A percentile compares a stretch with the other conserved stretches of the same genome.
Conservation (phyloP, 2,329 filamentous ascomycete species). For the Aspergillus nomiae region DNA sequence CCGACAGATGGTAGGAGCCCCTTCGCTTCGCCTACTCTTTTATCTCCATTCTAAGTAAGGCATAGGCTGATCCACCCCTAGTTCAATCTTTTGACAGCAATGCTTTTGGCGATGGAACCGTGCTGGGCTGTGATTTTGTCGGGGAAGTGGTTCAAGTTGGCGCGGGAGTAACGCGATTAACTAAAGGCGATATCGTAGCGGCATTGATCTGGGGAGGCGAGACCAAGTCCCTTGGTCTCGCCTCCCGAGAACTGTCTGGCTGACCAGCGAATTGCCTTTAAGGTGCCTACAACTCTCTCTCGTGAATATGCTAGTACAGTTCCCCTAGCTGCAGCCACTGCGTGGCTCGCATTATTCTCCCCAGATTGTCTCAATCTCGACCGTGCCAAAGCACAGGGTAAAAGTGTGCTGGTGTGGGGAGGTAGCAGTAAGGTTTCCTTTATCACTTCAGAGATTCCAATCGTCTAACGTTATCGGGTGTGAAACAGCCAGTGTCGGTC, state of each 20-base stretch:
- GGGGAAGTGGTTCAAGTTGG: slow-evolving; percentile 37
- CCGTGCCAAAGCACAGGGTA: slow-evolving; percentile 8
- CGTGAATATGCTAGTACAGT: slow-evolving; percentile 40
- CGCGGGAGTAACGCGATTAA: slow-evolving; percentile 27
- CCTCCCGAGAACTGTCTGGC: slow-evolving; percentile 44
- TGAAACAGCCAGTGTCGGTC: slow-evolving; percentile 39
- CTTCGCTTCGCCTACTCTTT: neutral
- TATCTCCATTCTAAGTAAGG: neutral
- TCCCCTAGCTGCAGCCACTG: slow-evolving; percentile 43
- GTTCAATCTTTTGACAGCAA: slow-evolving; percentile 40
- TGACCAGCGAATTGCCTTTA: slow-evolving; percentile 46
- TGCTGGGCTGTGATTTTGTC: slow-evolving; percentile 37
- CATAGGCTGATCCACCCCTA: neutral
- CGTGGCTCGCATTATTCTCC: slow-evolving; percentile 45
- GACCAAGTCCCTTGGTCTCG: slow-evolving; percentile 34
- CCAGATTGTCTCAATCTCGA: slow-evolving; percentile 40
- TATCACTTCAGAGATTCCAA: neutral
- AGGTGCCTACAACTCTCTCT: slow-evolving; percentile 34
- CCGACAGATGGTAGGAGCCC: slow-evolving; percentile 23
- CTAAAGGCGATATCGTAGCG: slow-evolving; percentile 37
- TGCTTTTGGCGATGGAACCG: slow-evolving; percentile 37
- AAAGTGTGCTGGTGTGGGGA: slow-evolving; percentile 46
- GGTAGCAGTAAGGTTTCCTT: slow-evolving; percentile 42
- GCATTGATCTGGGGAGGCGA: slow-evolving; percentile 35
- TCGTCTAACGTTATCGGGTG: neutral